Percentiles rank a stretch among this genome's conserved stretches.
phyloP scores from a whole-genome alignment of 2,329 filamentous ascomycete genomes.

The Aspergillus fijiensis region DNA sequence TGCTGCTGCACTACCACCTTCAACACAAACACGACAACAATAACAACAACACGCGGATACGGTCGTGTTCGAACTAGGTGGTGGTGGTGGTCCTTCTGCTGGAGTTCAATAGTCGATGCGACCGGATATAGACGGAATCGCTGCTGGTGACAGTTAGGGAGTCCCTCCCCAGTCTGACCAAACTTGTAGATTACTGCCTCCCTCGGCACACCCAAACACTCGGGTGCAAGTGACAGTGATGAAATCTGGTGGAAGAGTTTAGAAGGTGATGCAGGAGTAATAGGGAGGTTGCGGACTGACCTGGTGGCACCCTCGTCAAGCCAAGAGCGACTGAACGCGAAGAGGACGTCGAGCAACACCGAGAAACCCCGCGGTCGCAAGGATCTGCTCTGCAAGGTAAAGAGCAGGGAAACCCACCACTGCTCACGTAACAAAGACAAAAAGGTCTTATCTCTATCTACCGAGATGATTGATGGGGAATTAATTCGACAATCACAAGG shows the following conservation, averaged over 20 bases:
- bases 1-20: not conserved
- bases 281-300: constrained; percentile 10
- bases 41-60: not conserved
- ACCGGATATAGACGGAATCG: not conserved
- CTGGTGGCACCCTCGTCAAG: constrained; percentile 7
- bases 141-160: not conserved
- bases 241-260: not conserved
- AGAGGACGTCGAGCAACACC: constrained; percentile 6
- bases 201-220: not conserved
- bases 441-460: not conserved
- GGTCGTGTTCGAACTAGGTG: not conserved
- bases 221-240: not conserved
- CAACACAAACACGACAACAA: not conserved
- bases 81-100: not conserved
- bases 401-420: not conserved
- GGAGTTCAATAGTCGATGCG: not conserved
- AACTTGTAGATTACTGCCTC: not conserved
- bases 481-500: not conserved
- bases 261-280: not conserved
- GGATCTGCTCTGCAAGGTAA: constrained; percentile 1
- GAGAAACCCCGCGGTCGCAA: constrained; percentile 14
- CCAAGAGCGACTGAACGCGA: not conserved
- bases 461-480: not conserved
- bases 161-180: not conserved
- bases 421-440: not conserved